These are phyloP conservation scores for Monosporascus sp. DNA, from an alignment of 2,329 filamentous ascomycete genomes.

Conservation along the genomic window DNA sequence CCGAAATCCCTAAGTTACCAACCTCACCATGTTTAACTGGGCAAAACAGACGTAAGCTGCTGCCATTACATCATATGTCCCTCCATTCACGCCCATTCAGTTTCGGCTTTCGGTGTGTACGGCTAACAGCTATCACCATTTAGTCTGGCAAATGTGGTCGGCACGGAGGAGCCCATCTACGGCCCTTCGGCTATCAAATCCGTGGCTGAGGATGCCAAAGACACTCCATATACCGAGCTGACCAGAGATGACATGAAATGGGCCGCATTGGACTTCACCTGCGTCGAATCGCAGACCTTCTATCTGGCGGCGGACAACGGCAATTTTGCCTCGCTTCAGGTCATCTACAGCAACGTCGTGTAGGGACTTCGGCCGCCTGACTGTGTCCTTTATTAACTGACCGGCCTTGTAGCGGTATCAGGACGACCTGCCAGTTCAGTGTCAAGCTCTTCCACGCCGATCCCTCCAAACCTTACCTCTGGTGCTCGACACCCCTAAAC, in stretches of 20 bases:
- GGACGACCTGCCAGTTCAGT: slow-evolving; percentile 90
- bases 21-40: slow-evolving; percentile 77
- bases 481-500: slow-evolving; percentile 74
- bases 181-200: slow-evolving; percentile 82
- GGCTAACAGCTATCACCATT: slow-evolving; percentile 18
- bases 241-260: slow-evolving; percentile 77
- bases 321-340: slow-evolving; percentile 71
- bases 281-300: slow-evolving; percentile 92
- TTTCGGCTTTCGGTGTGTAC: background rate
- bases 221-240: slow-evolving; percentile 74
- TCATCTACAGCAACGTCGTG: slow-evolving; percentile 98
- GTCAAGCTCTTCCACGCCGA: slow-evolving; percentile 83
- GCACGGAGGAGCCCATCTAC: slow-evolving; percentile 95
- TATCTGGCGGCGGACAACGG: slow-evolving; percentile 81
- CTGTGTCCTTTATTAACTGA: slow-evolving; percentile 13
- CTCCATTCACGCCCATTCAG: slow-evolving; percentile 8
- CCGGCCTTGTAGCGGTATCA: slow-evolving; percentile 64
- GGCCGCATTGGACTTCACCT: slow-evolving; percentile 74
- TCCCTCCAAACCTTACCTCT: slow-evolving; percentile 67
- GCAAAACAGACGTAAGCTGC: slow-evolving; percentile 79
- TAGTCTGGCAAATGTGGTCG: slow-evolving; percentile 74
- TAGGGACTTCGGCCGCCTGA: slow-evolving; percentile 41
- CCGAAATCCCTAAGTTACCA: background rate
- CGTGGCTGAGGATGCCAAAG: slow-evolving; percentile 74
- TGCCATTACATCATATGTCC: slow-evolving; percentile 11